These are phyloP conservation scores for Pythium scleroteichum DNA, from an alignment of 352 stramenopile genomes.

Conservation along the genomic window DNA sequence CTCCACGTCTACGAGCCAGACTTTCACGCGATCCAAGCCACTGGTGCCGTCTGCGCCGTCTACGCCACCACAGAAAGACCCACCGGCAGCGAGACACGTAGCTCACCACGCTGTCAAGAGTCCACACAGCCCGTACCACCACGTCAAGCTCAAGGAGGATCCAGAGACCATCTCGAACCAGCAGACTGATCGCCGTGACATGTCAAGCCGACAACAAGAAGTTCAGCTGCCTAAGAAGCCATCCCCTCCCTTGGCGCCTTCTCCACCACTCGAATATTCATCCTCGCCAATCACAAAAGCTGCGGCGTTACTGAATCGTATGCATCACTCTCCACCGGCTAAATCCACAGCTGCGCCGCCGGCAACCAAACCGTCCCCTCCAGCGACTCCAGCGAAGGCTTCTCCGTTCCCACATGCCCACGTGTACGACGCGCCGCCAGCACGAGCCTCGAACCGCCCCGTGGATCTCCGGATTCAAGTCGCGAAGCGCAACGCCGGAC, in stretches of 20 bases:
- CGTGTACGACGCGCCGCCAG: neutral
- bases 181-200: neutral
- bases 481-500: slow-evolving; percentile 73
- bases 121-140: slow-evolving; percentile 25
- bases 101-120: slow-evolving; percentile 21
- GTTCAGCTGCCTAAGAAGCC: slow-evolving; percentile 1
- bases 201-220: neutral
- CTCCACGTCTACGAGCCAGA: slow-evolving; percentile 21
- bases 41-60: slow-evolving; percentile 30
- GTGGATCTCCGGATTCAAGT: slow-evolving; percentile 74
- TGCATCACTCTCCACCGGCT: slow-evolving; percentile 18
- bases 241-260: neutral
- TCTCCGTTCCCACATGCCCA: slow-evolving; percentile 6
- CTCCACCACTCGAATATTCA: slow-evolving; percentile 38
- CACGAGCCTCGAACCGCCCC: slow-evolving; percentile 3
- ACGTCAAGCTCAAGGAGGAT: slow-evolving; percentile 29
- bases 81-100: slow-evolving; percentile 8
- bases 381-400: neutral
- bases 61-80: slow-evolving; percentile 26
- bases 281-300: slow-evolving; percentile 30
- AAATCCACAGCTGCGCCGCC: neutral
- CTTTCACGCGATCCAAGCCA: slow-evolving; percentile 20
- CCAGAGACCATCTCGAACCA: slow-evolving; percentile 7
- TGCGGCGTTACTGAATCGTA: slow-evolving; percentile 10
- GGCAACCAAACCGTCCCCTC: slow-evolving; percentile 4